Conservation (phyloP, 768 basidiomycete species). For the Tricholomella constricta region DNA sequence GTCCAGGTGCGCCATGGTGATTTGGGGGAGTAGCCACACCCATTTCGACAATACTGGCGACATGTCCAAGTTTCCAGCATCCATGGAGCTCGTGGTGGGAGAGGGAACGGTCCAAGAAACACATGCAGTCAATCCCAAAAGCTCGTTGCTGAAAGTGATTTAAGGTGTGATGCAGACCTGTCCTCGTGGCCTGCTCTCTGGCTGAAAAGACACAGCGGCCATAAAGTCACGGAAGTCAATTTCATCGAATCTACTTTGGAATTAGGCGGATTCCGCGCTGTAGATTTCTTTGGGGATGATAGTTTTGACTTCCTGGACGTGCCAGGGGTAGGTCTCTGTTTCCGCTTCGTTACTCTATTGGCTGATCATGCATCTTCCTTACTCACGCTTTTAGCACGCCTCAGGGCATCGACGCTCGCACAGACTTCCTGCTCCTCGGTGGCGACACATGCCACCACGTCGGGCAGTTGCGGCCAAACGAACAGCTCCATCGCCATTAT, state of each 20-base stretch:
- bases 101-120: neutral
- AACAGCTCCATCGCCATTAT: neutral
- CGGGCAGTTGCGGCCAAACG: slow-evolving; percentile 1
- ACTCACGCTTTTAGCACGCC: neutral
- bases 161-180: neutral
- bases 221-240: neutral
- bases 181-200: neutral
- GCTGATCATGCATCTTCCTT: neutral
- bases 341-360: neutral
- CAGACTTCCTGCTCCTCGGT: neutral
- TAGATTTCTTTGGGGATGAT: slow-evolving; percentile 3
- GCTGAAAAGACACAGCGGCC: neutral
- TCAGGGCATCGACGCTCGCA: slow-evolving; percentile 1
- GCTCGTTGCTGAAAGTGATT: slow-evolving; percentile 1
- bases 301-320: slow-evolving; percentile 5
- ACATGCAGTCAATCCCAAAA: neutral
- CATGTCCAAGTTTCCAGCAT: slow-evolving; percentile 4
- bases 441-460: slow-evolving; percentile 2
- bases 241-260: neutral
- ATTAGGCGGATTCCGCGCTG: slow-evolving; percentile 4
- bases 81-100: neutral
- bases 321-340: neutral
- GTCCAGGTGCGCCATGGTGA: neutral
- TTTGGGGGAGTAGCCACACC: neutral
- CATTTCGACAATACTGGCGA: slow-evolving; percentile 7